phyloP scores from a whole-genome alignment of 1,284 basidiomycete species.

The Pascua guehoae region DNA sequence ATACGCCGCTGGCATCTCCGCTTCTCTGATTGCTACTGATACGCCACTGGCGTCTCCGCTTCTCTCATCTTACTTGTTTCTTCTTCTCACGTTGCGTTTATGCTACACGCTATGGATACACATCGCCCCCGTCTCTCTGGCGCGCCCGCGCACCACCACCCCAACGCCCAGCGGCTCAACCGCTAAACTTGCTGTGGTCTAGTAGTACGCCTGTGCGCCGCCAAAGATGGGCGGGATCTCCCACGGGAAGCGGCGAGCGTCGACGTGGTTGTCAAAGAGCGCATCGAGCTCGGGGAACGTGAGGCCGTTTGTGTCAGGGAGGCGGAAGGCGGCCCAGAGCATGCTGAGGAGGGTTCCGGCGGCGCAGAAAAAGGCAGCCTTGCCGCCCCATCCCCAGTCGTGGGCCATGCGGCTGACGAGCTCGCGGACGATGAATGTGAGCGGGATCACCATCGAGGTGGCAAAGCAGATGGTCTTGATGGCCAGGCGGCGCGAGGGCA shows the following conservation, averaged over 20 bases:
- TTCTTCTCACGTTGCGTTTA: too few relatives aligned
- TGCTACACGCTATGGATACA: too few relatives aligned
- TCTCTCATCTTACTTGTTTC: too few relatives aligned
- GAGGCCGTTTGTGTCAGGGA: slow-evolving; percentile 47
- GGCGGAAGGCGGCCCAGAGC: slow-evolving; percentile 32
- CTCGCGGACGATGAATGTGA: slow-evolving; percentile 25
- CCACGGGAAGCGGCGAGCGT: slow-evolving; percentile 30
- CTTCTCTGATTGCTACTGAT: too few relatives aligned
- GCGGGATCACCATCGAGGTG: slow-evolving; percentile 42
- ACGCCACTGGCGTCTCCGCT: too few relatives aligned
- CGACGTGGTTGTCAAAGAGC: slow-evolving; percentile 38
- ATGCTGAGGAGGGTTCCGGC: slow-evolving; percentile 16
- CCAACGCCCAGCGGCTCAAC: too few relatives aligned
- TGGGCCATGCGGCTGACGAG: slow-evolving; percentile 26
- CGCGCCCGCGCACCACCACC: too few relatives aligned
- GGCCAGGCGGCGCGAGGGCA: slow-evolving; percentile 45
- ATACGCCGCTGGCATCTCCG: too few relatives aligned
- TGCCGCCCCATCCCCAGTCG: slow-evolving; percentile 11
- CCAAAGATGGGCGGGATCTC: too few relatives aligned
- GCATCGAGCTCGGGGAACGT: slow-evolving; percentile 21
- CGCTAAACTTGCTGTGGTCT: too few relatives aligned
- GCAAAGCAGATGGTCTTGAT: slow-evolving; percentile 48
- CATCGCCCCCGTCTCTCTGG: too few relatives aligned
- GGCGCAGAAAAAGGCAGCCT: slow-evolving; percentile 27
- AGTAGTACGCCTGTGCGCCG: too few relatives aligned